These are phyloP conservation scores for Dionaea muscipula DNA, from an alignment of 179 eudicot genomes.

Conservation along the genomic window DNA sequence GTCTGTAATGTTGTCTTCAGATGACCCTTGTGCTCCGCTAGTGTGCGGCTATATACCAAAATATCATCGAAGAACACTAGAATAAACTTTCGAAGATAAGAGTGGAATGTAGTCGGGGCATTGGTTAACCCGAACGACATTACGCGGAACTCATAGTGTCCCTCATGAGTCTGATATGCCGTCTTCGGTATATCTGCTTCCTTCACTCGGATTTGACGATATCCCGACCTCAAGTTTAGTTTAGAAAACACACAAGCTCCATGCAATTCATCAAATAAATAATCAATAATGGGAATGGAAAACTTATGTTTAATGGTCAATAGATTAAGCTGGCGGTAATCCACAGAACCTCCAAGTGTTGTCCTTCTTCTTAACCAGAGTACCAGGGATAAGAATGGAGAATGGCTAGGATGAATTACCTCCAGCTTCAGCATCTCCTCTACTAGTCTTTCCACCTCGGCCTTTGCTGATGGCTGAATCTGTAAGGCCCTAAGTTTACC, in stretches of 20 bases:
- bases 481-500: neutral
- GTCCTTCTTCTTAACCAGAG: conserved; percentile 3
- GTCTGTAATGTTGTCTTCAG: neutral
- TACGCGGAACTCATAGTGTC: conserved; percentile 4
- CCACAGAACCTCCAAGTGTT: neutral
- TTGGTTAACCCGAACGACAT: conserved; percentile 7
- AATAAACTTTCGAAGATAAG: neutral
- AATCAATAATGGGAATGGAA: neutral
- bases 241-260: neutral
- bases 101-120: conserved; percentile 10
- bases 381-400: neutral
- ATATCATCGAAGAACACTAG: conserved; percentile 12
- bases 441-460: neutral
- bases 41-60: neutral
- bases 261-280: neutral
- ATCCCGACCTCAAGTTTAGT: conserved; percentile 4
- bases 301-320: neutral
- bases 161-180: conserved; percentile 1
- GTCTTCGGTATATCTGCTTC: conserved; percentile 5
- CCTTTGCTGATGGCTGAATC: neutral
- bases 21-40: neutral
- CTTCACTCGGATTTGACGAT: conserved; percentile 4
- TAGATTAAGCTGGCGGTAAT: neutral
- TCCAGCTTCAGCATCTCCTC: neutral
- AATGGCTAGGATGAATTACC: neutral